These are phyloP conservation scores for Termitomyces sp. DNA, from an alignment of 768 basidiomycete genomes.

Conservation along the genomic window DNA sequence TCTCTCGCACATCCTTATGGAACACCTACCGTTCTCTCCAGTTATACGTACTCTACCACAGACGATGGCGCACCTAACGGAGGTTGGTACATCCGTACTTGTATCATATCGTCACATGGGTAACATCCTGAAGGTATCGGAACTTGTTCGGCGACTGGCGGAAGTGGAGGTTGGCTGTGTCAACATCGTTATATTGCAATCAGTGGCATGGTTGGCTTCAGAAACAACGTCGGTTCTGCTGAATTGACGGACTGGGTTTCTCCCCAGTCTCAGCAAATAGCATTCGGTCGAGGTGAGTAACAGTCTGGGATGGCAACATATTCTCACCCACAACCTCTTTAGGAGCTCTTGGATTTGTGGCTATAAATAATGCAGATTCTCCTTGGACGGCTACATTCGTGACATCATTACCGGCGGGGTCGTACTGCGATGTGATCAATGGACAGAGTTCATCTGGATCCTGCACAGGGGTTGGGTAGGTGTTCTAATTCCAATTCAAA, in stretches of 20 bases:
- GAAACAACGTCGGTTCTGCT: constrained; percentile 48
- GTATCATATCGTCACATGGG: not conserved
- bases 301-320: not conserved
- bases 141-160: constrained; percentile 26
- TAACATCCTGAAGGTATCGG: not conserved
- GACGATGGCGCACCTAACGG: constrained; percentile 60
- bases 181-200: constrained; percentile 59
- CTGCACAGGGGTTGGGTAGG: constrained; percentile 50
- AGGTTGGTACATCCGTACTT: constrained; percentile 22
- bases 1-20: constrained; percentile 66
- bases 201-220: constrained; percentile 60
- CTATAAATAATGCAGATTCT: constrained; percentile 59
- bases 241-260: constrained; percentile 53
- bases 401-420: constrained; percentile 51
- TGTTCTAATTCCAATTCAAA: not conserved
- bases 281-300: constrained; percentile 53
- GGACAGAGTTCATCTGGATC: constrained; percentile 32
- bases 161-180: constrained; percentile 58
- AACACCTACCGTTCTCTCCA: constrained; percentile 56
- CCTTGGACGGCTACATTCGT: constrained; percentile 51
- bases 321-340: not conserved
- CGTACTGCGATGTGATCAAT: constrained; percentile 61
- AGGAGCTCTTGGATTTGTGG: constrained; percentile 56
- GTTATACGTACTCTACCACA: constrained; percentile 43
- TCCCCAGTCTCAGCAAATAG: constrained; percentile 52